phyloP scores from a whole-genome alignment of 148 eudicot genomes.

The Rhododendron kiyosumense region DNA sequence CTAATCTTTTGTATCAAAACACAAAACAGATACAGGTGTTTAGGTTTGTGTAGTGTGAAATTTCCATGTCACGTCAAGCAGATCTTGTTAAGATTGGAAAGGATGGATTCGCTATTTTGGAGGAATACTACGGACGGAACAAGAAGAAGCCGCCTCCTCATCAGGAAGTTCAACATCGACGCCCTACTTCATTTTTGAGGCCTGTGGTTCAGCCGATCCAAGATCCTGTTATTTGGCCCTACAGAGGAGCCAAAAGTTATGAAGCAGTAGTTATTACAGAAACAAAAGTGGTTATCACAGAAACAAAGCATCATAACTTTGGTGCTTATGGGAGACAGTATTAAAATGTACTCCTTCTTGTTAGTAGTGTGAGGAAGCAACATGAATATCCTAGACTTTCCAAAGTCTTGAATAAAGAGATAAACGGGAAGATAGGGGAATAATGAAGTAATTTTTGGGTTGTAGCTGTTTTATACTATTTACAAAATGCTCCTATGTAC shows the following conservation, averaged over 20 bases:
- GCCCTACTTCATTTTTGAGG: background rate
- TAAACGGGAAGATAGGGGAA: background rate
- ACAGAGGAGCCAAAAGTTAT: background rate
- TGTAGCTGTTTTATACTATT: background rate
- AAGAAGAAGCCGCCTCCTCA: background rate
- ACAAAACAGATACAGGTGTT: background rate
- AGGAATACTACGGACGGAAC: background rate
- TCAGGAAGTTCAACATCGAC: background rate
- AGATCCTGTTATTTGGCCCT: background rate
- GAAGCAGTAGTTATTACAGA: background rate
- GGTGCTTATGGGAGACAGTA: background rate
- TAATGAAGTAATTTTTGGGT: background rate
- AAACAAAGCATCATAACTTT: background rate
- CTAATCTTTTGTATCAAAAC: background rate
- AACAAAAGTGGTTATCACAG: background rate
- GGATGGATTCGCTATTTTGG: constrained; percentile 10
- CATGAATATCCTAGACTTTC: background rate
- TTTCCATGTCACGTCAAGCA: constrained; percentile 9
- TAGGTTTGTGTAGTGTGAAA: background rate
- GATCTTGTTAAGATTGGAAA: constrained; percentile 9
- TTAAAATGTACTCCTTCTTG: background rate
- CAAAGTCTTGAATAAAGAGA: background rate
- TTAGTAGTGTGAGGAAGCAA: background rate
- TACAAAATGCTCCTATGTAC: background rate
- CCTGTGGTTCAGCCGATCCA: background rate